Evolutionary conservation across 352 stramenopile genomes (phyloP).

Genomic region (Pythium oligandrum): DNA sequence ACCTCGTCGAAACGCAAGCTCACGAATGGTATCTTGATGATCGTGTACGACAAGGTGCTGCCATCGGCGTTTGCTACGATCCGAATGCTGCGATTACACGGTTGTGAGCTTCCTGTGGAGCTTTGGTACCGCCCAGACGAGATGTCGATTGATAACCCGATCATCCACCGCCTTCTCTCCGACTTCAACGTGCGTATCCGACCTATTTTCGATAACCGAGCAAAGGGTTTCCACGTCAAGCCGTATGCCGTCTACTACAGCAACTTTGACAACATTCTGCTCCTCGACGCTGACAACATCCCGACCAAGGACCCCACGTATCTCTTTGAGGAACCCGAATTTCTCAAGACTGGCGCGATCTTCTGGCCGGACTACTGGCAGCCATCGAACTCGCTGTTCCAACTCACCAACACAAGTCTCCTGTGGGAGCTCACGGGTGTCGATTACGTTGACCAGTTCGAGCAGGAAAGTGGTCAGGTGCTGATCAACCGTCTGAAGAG

Average conservation of each 20-base stretch:
- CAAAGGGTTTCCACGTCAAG: slow-evolving; percentile 80
- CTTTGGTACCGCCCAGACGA: slow-evolving; percentile 84
- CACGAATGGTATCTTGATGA: slow-evolving; percentile 77
- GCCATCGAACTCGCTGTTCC: slow-evolving; percentile 75
- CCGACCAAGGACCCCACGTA: slow-evolving; percentile 78
- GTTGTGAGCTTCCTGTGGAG: slow-evolving; percentile 74
- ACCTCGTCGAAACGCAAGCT: slow-evolving; percentile 40
- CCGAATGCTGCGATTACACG: slow-evolving; percentile 67
- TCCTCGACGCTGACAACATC: slow-evolving; percentile 82
- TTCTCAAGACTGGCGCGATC: slow-evolving; percentile 65
- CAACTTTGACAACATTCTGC: slow-evolving; percentile 78
- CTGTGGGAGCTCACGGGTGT: slow-evolving; percentile 77
- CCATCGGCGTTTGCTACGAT: slow-evolving; percentile 77
- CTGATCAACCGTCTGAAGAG: slow-evolving; percentile 77
- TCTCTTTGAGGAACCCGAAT: slow-evolving; percentile 78
- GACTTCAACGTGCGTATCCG: slow-evolving; percentile 76
- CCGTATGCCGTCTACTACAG: slow-evolving; percentile 85
- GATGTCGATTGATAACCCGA: slow-evolving; percentile 79
- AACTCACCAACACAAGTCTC: slow-evolving; percentile 65
- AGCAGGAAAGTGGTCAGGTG: slow-evolving; percentile 85
- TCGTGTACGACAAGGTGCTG: slow-evolving; percentile 81
- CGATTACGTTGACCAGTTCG: slow-evolving; percentile 73
- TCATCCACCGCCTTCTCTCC: slow-evolving; percentile 61
- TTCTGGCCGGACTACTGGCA: slow-evolving; percentile 88
- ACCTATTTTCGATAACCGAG: slow-evolving; percentile 71